Percentiles rank a stretch among this genome's conserved stretches.
These are phyloP conservation scores for Fusarium kyushuense DNA, from an alignment of 2,329 filamentous ascomycete genomes.

Conservation along the genomic window DNA sequence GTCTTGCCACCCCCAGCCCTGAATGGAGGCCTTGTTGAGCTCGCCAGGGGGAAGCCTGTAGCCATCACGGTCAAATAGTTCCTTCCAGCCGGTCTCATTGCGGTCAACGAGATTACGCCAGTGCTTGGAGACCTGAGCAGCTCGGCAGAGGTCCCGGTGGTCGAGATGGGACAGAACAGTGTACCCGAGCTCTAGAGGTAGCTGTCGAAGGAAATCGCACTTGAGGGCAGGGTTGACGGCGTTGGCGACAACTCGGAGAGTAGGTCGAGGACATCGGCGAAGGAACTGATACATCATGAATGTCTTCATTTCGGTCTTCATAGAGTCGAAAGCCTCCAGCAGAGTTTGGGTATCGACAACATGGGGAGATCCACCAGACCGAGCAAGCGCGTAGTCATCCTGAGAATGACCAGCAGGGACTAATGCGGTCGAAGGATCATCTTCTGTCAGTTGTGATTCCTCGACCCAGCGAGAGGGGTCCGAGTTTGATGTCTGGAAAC, in stretches of 20 bases:
- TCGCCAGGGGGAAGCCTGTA: constrained; percentile 84
- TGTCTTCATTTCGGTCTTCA: constrained; percentile 91
- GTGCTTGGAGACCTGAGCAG: constrained; percentile 91
- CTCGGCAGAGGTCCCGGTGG: constrained; percentile 85
- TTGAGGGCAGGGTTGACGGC: constrained; percentile 94
- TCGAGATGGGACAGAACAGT: constrained; percentile 91
- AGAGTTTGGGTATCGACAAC: constrained; percentile 86
- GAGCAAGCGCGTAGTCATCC: constrained; percentile 45
- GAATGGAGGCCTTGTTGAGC: constrained; percentile 83
- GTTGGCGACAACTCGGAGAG: constrained; percentile 88
- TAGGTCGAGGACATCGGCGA: constrained; percentile 86
- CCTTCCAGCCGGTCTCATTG: constrained; percentile 96
- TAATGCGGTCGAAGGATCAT: constrained; percentile 48
- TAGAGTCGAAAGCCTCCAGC: constrained; percentile 88
- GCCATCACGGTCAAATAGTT: constrained; percentile 86
- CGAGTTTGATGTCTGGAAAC: constrained; percentile 50
- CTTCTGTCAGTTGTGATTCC: constrained; percentile 57
- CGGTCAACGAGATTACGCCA: constrained; percentile 93
- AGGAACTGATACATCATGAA: constrained; percentile 98
- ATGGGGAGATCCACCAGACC: constrained; percentile 46
- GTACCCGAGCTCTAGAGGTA: constrained; percentile 88
- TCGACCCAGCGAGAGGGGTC: constrained; percentile 54
- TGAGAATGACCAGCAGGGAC: constrained; percentile 41
- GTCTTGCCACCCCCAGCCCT: constrained; percentile 99
- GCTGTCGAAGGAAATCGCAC: constrained; percentile 87